Base-by-base conservation (phyloP, 2,329 filamentous ascomycete genomes). In the Aspergillus phoenicis region DNA sequence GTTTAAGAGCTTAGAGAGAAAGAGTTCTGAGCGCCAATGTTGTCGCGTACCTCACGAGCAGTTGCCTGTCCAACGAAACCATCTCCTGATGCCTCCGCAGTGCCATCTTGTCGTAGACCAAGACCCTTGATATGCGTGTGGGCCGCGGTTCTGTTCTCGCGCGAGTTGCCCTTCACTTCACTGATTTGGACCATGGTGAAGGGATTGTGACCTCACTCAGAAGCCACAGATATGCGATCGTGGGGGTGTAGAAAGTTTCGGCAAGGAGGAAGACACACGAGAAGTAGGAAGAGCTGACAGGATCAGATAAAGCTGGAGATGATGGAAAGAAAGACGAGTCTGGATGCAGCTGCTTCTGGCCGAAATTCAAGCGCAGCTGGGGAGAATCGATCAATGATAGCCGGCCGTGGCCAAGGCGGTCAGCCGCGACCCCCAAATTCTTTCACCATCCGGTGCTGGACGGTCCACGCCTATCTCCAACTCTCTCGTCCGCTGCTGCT, bases 121-220 rank as follows among this genome's bases (percentile, higher is more conserved):
- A 99, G 84, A 55, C 95, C 95, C 77, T 93, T 96, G 85, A 99
- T 99, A 80, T 99, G 95, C 57, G 94, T 97, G 80, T 99, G 95
- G 70, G 94, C 91, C 63, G 95, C 94, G 52, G 95, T 99, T 75
- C 95, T 89, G 81, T 96, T 95, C 79, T 97, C 94, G 83, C 95
- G 93, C 82, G 89, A 88, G 81, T 92, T 94, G 82, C 90, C 90
- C 84, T 96, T 96, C 74, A 96, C 91, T 82, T 97, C 93, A 82
- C 91, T 96, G 80, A 95, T 93, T 78, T 93, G 89, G 71, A 94
- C 91, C 90, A 93, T 94, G 65, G 61, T 76, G 68, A 64, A 66
- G 56, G 62, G 62, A 60, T 63, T 67, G 67, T 60, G 68, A 68
- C 70, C 67, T 71, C 61, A 58, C 58, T 61, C 52, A 47, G 62